Base-by-base conservation (phyloP, 2,329 filamentous ascomycete genomes). In the Fusarium oligoseptatum region DNA sequence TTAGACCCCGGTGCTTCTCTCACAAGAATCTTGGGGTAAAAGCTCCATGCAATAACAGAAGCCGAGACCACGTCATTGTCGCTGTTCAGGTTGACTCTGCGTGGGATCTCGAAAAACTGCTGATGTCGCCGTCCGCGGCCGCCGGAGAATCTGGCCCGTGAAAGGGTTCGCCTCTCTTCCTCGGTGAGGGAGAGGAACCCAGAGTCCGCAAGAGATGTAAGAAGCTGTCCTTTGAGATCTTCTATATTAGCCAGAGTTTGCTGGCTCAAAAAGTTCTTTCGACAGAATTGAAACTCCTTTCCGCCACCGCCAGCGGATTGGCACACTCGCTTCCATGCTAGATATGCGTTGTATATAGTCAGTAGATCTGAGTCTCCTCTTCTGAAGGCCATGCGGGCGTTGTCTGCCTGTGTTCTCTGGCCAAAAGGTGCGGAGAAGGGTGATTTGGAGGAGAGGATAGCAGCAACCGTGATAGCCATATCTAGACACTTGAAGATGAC, bases 261-360 rank as follows among this genome's bases (percentile, higher is more conserved):
- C n/a, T 93, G 89, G 70, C 92, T 96, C 62, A 99, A 89, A 80
- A 95, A 98, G 83, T 98, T 98, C 85, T 97, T 98, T 78, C 93
- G 92, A 84, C 97, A 99, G 83, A 97, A 99, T 75, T 95, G 91
- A 78, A 92, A 94, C 79, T 98, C 96, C 58, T 93, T 94, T 56
- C 90, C 88, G 9, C 89, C 88, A 10, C 82, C 84, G 2, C 83
- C 86, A 32, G 91, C 89, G 0, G 91, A 90, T 75, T 90, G 90
- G 82, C 94, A 97, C 6, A 95, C 91, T 66, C 92, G 91, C 79
- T 94, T 95, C 97, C 97, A 99, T 3, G 94, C 89, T 57, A 91
- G 86, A 82, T 99, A 99, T 2, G 97, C 97, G 80, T 98, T 98
- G 85, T 98, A 98, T 1, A 95, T 90, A 0, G 97, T 98, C 12